Conservation (phyloP, 139 green algal genomes). For the Picochlorum sp. region DNA sequence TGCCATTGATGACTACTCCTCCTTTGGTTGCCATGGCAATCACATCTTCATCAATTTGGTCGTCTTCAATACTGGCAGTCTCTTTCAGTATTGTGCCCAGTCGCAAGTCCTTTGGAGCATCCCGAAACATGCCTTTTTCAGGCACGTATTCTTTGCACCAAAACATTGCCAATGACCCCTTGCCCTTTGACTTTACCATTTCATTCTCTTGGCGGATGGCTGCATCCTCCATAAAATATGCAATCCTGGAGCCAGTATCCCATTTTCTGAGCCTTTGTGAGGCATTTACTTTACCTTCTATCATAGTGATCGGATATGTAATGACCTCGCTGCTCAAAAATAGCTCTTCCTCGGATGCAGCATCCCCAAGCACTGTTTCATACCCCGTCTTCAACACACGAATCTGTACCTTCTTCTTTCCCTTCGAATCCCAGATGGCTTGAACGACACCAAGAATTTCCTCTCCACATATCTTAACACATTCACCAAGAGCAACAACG, state of each 20-base stretch:
- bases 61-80: not conserved
- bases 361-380: conserved; percentile 85
- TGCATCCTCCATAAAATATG: conserved; percentile 36
- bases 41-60: conserved; percentile 11
- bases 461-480: too few species aligned
- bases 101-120: conserved; percentile 39
- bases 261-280: conserved; percentile 19
- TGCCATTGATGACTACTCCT: conserved; percentile 43
- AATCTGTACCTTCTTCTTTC: conserved; percentile 41
- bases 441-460: conserved; percentile 54
- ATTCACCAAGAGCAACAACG: conserved; percentile 26
- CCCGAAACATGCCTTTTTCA: conserved; percentile 75
- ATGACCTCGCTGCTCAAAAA: conserved; percentile 49
- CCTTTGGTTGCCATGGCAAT: conserved; percentile 11
- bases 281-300: conserved; percentile 17
- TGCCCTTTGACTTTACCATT: conserved; percentile 10
- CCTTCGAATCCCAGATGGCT: conserved; percentile 46
- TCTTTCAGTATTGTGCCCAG: conserved; percentile 23
- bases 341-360: conserved; percentile 61
- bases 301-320: conserved; percentile 10
- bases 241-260: conserved; percentile 17
- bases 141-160: conserved; percentile 74
- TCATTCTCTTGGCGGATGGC: conserved; percentile 28
- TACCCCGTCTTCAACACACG: conserved; percentile 51
- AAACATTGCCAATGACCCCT: conserved; percentile 41